Evolutionary conservation across 768 basidiomycete species (phyloP), one percentile per base, ranked within the genome.

Genomic region (Termitomyces sp.): DNA sequence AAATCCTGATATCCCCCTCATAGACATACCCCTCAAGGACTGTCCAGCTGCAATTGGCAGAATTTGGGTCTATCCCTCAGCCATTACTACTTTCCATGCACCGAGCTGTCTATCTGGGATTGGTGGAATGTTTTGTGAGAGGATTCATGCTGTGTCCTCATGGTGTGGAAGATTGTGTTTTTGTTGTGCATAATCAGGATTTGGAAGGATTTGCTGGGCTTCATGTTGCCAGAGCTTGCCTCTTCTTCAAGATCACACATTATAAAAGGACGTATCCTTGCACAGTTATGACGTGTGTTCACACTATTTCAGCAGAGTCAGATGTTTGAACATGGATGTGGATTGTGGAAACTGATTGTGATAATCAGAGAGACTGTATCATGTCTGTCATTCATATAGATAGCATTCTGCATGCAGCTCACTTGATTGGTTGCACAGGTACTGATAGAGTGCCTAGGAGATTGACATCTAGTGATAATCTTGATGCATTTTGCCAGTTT

Each of bases 281-380:
- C 47, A 65, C 65, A 1, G 56, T 72, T 0, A 63, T 71, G 2
- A 51, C 59, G 4, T 71, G 67, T 71, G 69, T 64, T 26, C 32
- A 37, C 1, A n/a, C 32, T 5, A 27, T 56, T 12, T 54, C 53
- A 1, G 57, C 62, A 14, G 26, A 37, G 5, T 66, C 69, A 13
- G 61, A 65, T 50, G 8, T 34, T 3, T 58, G 60, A 5, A 70
- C 66, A 12, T 64, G 65, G 4, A 60, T 68, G 61, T 67, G 64
- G 68, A 56, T 64, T 43, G 66, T 71, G 0, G 53, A 61, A n/a
- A 67, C 64, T 0, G 63, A 69, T n/a, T 55, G 36, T 8, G 31
- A 55, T 39, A 49, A 42, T 13, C 44, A 53, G 18, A 58, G 53
- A 12, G 24, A 16, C 2, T 50, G 46, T 5, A 53, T 58, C 3